Percentiles rank a stretch among this genome's conserved stretches.
Evolutionary conservation across 306 rosid genomes (phyloP).

Genomic region (Corylus heterophylla): DNA sequence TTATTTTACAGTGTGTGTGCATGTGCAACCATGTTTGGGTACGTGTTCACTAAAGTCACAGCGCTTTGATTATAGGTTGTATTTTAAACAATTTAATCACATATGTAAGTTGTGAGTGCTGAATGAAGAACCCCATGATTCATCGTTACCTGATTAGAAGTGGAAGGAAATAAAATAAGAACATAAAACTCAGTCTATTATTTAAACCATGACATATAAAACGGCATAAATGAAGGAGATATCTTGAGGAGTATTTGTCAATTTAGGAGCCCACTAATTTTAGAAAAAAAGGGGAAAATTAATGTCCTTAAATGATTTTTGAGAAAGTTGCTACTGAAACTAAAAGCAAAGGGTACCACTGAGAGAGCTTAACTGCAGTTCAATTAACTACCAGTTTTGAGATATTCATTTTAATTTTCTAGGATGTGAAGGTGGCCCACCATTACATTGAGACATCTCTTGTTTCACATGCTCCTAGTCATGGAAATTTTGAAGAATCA

Average conservation of each 20-base stretch:
- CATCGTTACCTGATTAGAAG: not conserved
- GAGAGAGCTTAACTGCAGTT: not conserved
- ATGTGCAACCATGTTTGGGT: not conserved
- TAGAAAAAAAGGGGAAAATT: not conserved
- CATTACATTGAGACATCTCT: not conserved
- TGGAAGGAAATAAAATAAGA: not conserved
- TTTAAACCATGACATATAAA: not conserved
- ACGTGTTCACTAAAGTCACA: not conserved
- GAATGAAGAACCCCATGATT: not conserved
- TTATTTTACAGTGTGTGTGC: constrained; percentile 9
- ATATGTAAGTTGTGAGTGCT: not conserved
- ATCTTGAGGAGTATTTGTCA: not conserved
- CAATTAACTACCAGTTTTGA: not conserved
- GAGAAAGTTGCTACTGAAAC: not conserved
- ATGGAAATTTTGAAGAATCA: not conserved
- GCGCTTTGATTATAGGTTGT: not conserved
- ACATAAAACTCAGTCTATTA: not conserved
- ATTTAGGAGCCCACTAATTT: not conserved
- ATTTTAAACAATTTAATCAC: not conserved
- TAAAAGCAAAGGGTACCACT: not conserved
- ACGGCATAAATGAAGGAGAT: not conserved
- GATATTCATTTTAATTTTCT: not conserved
- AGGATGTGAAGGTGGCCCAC: not conserved
- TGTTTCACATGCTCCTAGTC: not conserved
- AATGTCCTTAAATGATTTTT: not conserved